Conservation (phyloP, 2,329 filamentous ascomycete species). For the Xylariaceae sp. region DNA sequence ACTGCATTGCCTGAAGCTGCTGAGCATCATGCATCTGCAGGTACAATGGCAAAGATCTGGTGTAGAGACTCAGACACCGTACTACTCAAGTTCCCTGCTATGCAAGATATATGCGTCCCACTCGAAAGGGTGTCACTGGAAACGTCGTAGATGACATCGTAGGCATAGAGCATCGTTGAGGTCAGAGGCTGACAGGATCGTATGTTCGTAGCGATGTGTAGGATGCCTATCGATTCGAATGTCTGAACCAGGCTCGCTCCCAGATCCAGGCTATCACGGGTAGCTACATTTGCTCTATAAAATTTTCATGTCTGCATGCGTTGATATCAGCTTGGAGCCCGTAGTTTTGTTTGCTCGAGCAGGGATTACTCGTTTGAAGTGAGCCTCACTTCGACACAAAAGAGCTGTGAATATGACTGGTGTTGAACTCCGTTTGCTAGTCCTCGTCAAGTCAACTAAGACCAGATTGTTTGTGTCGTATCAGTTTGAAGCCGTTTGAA, state of each 20-base stretch:
- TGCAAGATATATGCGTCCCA: background rate
- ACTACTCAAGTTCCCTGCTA: background rate
- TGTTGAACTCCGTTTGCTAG: conserved; percentile 2
- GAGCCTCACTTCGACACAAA: background rate
- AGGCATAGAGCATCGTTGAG: background rate
- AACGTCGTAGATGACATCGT: background rate
- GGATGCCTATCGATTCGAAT: background rate
- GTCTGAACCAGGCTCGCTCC: background rate
- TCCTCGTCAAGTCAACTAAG: background rate
- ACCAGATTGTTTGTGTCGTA: background rate
- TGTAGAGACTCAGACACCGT: conserved; percentile 5
- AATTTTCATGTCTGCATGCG: background rate
- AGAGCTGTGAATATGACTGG: background rate
- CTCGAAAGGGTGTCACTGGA: background rate
- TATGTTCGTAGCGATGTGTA: background rate
- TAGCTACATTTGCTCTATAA: conserved; percentile 13
- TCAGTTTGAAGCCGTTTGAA: background rate
- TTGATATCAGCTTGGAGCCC: conserved; percentile 10
- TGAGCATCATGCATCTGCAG: conserved; percentile 19
- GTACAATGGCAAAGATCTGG: conserved; percentile 17
- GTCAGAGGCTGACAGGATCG: background rate
- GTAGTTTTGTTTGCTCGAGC: conserved; percentile 7
- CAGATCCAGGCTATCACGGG: conserved; percentile 8
- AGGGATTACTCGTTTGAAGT: background rate
- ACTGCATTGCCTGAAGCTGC: background rate